Evolutionary conservation across 257 asterid species (phyloP), one percentile per base, ranked within the genome.

Genomic region (Cruciata laevipes): DNA sequence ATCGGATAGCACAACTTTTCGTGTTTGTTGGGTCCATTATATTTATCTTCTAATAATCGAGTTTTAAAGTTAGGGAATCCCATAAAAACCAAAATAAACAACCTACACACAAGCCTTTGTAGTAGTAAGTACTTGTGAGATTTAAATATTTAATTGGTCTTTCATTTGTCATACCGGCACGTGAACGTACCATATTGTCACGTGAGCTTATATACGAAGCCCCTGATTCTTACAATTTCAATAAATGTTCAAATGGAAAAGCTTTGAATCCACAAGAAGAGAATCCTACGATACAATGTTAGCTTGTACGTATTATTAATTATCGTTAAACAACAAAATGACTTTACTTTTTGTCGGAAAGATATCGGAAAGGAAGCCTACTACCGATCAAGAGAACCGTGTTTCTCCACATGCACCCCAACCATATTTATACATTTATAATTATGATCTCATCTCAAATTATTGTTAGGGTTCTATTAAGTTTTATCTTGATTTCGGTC

Each of bases 161-260:
- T 66, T 58, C 62, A 65, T 66, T 72, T 59, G 76, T 66, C 55
- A 40, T 32, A 35, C 60, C 31, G 21, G 66, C 76, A 66, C 71
- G 76, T 73, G 76, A 73, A 73, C 56, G 72, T 73, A 73, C 68
- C 30, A 58, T 59, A 53, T n/a, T 38, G 31, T 66, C 76, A 66
- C 69, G 76, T 73, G 76, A 66, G 18, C 64, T 65, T n/a, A n/a
- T n/a, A n/a, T n/a, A 40, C 30, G 40, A 27, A 60, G 16, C 65
- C 65, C 27, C 32, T 61, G 37, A 61, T 31, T 32, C 38, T 57
- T 57, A 40, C 23, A 49, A 0, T 49, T 49, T 49, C 1, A 3
- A 49, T 49, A 17, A 49, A 38, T 38, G 13, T 10, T 3, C 38
- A 33, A 53, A 53, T 8, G 27, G 55, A 47, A 47, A 53, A n/a